Percentiles rank a stretch among this genome's conserved stretches.
Conservation (phyloP, 306 rosid genomes). For the Ziziphus jujuba region DNA sequence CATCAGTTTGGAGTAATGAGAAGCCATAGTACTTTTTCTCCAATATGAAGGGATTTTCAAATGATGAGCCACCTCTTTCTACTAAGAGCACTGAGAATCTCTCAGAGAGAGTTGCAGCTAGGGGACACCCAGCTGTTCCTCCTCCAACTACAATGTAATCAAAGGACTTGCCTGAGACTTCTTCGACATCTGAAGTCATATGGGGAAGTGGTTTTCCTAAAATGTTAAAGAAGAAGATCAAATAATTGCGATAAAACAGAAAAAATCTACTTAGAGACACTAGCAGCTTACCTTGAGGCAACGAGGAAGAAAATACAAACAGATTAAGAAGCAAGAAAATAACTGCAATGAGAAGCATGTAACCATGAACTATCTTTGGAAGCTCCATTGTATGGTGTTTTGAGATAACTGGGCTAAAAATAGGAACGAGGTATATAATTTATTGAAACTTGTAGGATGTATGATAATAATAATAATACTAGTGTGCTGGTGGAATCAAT, state of each 20-base stretch:
- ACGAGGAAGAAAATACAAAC: slow-evolving; percentile 32
- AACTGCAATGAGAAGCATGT: slow-evolving; percentile 19
- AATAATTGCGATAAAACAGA: not conserved
- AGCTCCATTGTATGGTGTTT: slow-evolving; percentile 37
- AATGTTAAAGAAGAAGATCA: slow-evolving; percentile 1
- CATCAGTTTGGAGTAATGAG: slow-evolving; percentile 44
- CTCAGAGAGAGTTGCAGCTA: slow-evolving; percentile 71
- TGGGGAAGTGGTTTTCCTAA: slow-evolving; percentile 46
- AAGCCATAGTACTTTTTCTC: slow-evolving; percentile 58
- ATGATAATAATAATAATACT: slow-evolving; percentile 21
- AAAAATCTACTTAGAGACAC: not conserved
- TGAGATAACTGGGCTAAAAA: slow-evolving; percentile 15
- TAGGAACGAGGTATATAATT: slow-evolving; percentile 30
- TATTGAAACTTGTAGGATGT: slow-evolving; percentile 21
- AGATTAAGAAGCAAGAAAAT: slow-evolving; percentile 33
- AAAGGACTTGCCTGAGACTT: slow-evolving; percentile 58
- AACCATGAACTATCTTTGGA: slow-evolving; percentile 10
- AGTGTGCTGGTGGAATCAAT: slow-evolving; percentile 34
- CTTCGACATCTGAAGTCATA: slow-evolving; percentile 60
- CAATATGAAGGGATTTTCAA: slow-evolving; percentile 54
- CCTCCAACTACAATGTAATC: slow-evolving; percentile 80
- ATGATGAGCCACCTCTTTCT: slow-evolving; percentile 73
- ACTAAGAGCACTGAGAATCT: slow-evolving; percentile 62
- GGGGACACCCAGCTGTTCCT: slow-evolving; percentile 72
- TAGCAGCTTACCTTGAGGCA: slow-evolving; percentile 46